phyloP scores from a whole-genome alignment of 2,329 filamentous ascomycete genomes.

The Beauveria australis region DNA sequence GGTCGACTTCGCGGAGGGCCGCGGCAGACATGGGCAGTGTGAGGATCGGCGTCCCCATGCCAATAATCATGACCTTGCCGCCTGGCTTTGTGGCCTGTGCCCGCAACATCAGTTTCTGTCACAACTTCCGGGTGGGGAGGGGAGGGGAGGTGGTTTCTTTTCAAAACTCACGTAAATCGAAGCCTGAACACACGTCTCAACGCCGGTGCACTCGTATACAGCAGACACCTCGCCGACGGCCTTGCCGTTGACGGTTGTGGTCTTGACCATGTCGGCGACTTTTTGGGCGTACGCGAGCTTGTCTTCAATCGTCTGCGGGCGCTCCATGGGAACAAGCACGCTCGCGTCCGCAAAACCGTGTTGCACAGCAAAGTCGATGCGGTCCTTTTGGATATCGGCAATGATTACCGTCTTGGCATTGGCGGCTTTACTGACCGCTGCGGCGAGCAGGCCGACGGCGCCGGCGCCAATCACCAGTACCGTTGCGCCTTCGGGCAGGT shows the following conservation, averaged over 20 bases:
- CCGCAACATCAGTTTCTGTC: not conserved
- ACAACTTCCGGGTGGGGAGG: too few relatives aligned
- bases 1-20: conserved; percentile 60
- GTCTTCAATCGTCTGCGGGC: conserved; percentile 41
- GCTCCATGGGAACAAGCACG: conserved; percentile 40
- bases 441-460: conserved; percentile 51
- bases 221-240: conserved; percentile 56
- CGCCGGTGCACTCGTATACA: conserved; percentile 73
- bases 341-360: conserved; percentile 48
- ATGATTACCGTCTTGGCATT: conserved; percentile 39
- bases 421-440: conserved; percentile 45
- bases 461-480: conserved; percentile 53
- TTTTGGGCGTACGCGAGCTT: conserved; percentile 44
- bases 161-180: conserved; percentile 53
- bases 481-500: conserved; percentile 29
- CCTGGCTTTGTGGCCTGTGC: conserved; percentile 53
- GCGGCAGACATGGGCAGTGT: conserved; percentile 62
- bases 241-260: conserved; percentile 27
- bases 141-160: fast-evolving
- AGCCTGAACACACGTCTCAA: conserved; percentile 66
- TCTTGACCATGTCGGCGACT: conserved; percentile 37
- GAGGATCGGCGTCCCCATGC: conserved; percentile 65
- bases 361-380: conserved; percentile 47
- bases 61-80: conserved; percentile 61
- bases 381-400: conserved; percentile 48